These are phyloP conservation scores for Grosmannia huntii DNA, from an alignment of 2,329 filamentous ascomycete species.

Conservation along the genomic window DNA sequence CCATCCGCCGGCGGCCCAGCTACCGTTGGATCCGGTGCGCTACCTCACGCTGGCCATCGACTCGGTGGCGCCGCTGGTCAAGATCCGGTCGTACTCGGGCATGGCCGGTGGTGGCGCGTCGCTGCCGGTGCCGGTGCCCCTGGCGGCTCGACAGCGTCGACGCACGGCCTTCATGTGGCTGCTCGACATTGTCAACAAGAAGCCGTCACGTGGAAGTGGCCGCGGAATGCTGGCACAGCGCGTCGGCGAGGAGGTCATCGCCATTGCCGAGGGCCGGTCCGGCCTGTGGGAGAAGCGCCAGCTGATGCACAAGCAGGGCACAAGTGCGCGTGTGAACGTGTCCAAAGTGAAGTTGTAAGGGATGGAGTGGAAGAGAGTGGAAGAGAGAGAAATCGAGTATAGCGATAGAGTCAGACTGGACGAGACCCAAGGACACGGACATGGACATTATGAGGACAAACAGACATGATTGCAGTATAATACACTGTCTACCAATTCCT, in stretches of 20 bases:
- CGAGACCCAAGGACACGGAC: neutral
- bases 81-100: constrained; percentile 62
- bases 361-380: neutral
- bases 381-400: neutral
- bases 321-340: constrained; percentile 64
- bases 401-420: neutral
- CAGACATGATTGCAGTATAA: neutral
- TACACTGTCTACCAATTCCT: neutral
- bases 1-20: constrained; percentile 60
- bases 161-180: constrained; percentile 81
- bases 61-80: constrained; percentile 79
- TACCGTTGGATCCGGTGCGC: constrained; percentile 77
- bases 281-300: constrained; percentile 72
- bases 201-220: constrained; percentile 58
- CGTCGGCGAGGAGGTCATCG: constrained; percentile 75
- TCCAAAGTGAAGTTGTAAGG: constrained; percentile 18
- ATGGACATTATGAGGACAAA: neutral
- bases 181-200: constrained; percentile 67
- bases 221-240: constrained; percentile 60
- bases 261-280: constrained; percentile 78
- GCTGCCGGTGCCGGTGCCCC: constrained; percentile 69
- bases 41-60: constrained; percentile 89
- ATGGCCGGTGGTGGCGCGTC: constrained; percentile 76
- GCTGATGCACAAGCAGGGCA: constrained; percentile 67
- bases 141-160: constrained; percentile 62